Conservation (phyloP, 2,329 filamentous ascomycete genomes). For the Colletotrichum cereale region DNA sequence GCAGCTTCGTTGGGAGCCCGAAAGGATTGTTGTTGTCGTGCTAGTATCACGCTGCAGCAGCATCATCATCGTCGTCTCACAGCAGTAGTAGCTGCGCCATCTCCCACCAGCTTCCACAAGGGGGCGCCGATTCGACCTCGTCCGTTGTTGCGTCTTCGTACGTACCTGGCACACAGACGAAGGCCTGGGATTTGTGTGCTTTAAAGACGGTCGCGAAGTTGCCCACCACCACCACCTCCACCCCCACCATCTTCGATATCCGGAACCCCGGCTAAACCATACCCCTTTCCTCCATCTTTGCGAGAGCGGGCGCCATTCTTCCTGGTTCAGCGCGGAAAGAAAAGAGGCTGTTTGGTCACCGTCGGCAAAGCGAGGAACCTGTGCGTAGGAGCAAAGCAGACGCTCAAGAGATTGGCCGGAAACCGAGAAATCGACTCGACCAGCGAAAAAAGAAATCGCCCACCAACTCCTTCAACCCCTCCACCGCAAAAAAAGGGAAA, state of each 20-base stretch:
- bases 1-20: slow-evolving; percentile 61
- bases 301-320: neutral
- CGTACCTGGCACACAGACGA: slow-evolving; percentile 19
- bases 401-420: neutral
- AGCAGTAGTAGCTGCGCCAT: slow-evolving; percentile 45
- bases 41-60: slow-evolving; percentile 64
- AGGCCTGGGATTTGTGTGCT: neutral
- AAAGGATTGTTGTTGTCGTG: slow-evolving; percentile 58
- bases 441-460: neutral
- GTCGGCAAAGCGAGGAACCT: neutral
- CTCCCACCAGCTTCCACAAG: slow-evolving; percentile 48
- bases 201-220: slow-evolving; percentile 25
- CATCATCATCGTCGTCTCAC: slow-evolving; percentile 62
- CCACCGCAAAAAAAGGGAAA: too few relatives aligned
- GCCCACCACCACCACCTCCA: neutral
- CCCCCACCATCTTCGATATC: neutral
- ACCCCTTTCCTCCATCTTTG: neutral
- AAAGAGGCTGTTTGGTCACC: neutral
- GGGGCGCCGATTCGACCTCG: neutral
- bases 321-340: neutral
- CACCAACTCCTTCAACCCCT: neutral
- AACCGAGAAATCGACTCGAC: neutral
- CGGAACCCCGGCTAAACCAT: slow-evolving; percentile 6
- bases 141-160: neutral
- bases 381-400: neutral